Conservation (phyloP, 2,329 filamentous ascomycete species). For the Tolypocladium paradoxum region DNA sequence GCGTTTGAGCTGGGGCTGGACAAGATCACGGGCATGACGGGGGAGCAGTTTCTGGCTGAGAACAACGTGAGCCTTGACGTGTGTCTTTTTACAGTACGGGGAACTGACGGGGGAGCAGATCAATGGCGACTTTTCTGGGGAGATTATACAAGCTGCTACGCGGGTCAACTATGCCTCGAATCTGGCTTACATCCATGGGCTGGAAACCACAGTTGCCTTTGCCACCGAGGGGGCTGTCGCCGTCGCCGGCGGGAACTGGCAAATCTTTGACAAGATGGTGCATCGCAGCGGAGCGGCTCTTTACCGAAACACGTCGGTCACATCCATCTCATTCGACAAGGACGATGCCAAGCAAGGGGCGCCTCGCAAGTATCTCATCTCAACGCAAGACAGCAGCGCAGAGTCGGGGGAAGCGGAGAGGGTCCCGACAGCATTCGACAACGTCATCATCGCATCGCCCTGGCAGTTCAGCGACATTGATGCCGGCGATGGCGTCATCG, state of each 20-base stretch:
- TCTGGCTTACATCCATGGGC: slow-evolving; percentile 70
- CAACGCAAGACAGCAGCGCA: slow-evolving; percentile 18
- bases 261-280: slow-evolving; percentile 80
- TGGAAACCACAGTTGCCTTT: slow-evolving; percentile 88
- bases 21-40: slow-evolving; percentile 57
- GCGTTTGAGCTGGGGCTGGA: slow-evolving; percentile 58
- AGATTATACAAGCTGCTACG: slow-evolving; percentile 84
- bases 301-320: slow-evolving; percentile 57
- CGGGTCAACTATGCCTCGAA: slow-evolving; percentile 94
- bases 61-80: slow-evolving; percentile 33
- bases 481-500: slow-evolving; percentile 53
- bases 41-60: slow-evolving; percentile 57
- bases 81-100: not conserved
- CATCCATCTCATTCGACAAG: slow-evolving; percentile 41
- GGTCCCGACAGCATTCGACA: slow-evolving; percentile 55
- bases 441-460: slow-evolving; percentile 73
- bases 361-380: slow-evolving; percentile 36
- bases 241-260: slow-evolving; percentile 82
- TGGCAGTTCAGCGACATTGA: slow-evolving; percentile 69
- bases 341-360: slow-evolving; percentile 27
- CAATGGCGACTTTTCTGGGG: slow-evolving; percentile 54
- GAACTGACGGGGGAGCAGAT: slow-evolving; percentile 32
- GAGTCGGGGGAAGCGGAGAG: slow-evolving; percentile 17
- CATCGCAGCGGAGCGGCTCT: slow-evolving; percentile 50
- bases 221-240: slow-evolving; percentile 74